Evolutionary conservation across 2,329 filamentous ascomycete genomes (phyloP), one percentile per base, ranked within the genome.

Genomic region (Akanthomyces muscarius): DNA sequence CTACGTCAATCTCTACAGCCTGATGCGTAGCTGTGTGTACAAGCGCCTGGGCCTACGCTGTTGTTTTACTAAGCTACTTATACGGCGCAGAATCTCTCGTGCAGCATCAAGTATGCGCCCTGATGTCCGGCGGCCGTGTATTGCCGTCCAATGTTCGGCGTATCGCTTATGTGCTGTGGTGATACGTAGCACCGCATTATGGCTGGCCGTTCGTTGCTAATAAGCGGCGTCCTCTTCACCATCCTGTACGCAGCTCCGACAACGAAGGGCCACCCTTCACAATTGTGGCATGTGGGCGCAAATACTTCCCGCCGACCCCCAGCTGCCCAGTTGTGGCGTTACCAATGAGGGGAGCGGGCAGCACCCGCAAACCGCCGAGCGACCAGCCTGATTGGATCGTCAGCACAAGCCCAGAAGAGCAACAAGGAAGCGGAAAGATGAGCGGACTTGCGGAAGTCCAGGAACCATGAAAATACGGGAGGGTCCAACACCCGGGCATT

Each of bases 251-350:
- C 36, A 21, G 21, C 33, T 52, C 47, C 23, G 10, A 36, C 36
- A 21, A 44, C 23, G 57, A 51, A 52, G 36, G 45, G 41, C 33
- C 57, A 60, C 44, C 14, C 44, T 33, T 52, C 36, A 52, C 57
- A 52, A 60, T 52, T 60, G 57, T 52, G 57, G 57, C 56, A 59
- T 58, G 56, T 25, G 30, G 45, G 23, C 33, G 45, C 57, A 21
- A 4, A 50, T 41, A 56, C 42, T 21, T 56, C 25, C 23, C 18
- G 42, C 54, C n/a, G 14, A 36, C 11, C n/a, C 42, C 51, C 11
- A 36, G 28, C 55, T 58, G 30, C 28, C 42, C 42, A 58, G 42
- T 58, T 58, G 55, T 58, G 55, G 55, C 55, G 55, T 48, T 42
- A 10, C 3, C 23, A 44, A 44, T 42, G 42, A 57, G n/a, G 42